Base-by-base conservation (phyloP, 1,284 basidiomycete genomes). In the Cryptococcus floricola region DNA sequence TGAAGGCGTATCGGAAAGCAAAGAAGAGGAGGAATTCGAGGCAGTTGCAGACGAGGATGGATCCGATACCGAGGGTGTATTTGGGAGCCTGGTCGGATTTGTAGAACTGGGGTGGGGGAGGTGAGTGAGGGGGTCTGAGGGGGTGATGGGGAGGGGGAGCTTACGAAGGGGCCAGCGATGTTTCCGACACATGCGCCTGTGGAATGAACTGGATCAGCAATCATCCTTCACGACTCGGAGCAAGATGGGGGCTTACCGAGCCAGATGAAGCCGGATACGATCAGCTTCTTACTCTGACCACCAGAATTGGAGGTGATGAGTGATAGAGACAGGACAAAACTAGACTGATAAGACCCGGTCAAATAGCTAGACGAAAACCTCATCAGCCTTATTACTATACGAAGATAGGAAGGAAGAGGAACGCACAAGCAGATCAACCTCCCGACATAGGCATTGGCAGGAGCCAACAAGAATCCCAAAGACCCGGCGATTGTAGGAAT, bases 351-450 rank as follows among this genome's bases (percentile, higher is more conserved):
- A 7, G 78, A 77, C 12, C 78, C 77, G 6, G 78, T 79, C 14
- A 80, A 62, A 66, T 69, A 78, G 68, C 68, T 67, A 27, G 8
- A 53, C 23, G 9, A 28, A 10, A 50, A n/a, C 39, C 3, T 23
- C 19, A 25, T 41, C 37, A 41, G 50, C 28, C n/a, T 38, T 25
- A 46, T 47, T 27, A 25, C 34, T n/a, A 19, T 16, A 23, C 16
- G 19, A 27, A 9, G 18, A 28, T 16, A 39, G n/a, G 9, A 39
- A n/a, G 31, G 31, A 10, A 34, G 31, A 34, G 6, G 14, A 2
- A 66, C 63, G 62, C 56, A 71, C 88, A 74, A 91, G 85, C 60
- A 91, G 60, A 76, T 75, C 9, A 77, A 59, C n/a, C 75, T 61
- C 1, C 73, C 75, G 41, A 76, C 68, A 56, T 77, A 72, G 14